Evolutionary conservation across 805 yeast species (phyloP).

Genomic region (Cyberlindnera japonica): DNA sequence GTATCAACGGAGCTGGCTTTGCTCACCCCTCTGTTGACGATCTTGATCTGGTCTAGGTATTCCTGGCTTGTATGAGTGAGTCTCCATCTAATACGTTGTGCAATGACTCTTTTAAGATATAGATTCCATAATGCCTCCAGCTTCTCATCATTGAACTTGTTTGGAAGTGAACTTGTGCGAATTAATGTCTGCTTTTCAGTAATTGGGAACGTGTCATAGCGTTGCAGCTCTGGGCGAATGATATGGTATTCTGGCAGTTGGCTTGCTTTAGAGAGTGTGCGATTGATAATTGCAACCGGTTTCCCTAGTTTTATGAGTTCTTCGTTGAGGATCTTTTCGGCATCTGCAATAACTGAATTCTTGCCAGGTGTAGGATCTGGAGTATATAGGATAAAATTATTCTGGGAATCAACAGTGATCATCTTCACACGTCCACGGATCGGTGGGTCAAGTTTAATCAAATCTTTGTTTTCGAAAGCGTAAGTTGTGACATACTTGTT

Average conservation of each 20-base stretch:
- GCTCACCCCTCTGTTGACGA: conserved; percentile 10
- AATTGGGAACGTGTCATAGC: conserved; percentile 18
- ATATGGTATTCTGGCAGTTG: conserved; percentile 13
- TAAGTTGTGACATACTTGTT: conserved; percentile 18
- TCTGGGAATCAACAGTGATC: conserved; percentile 26
- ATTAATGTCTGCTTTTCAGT: conserved; percentile 6
- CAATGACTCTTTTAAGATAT: conserved; percentile 31
- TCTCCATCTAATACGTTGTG: conserved; percentile 32
- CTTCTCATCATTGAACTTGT: conserved; percentile 11
- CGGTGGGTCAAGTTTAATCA: conserved; percentile 16
- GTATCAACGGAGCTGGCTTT: conserved; percentile 25
- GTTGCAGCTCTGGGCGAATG: conserved; percentile 13
- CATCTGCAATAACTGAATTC: conserved; percentile 21
- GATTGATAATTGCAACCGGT: conserved; percentile 9
- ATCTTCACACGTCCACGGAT: conserved; percentile 13
- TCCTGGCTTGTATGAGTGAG: conserved; percentile 18
- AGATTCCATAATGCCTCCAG: conserved; percentile 31
- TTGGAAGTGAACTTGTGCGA: conserved; percentile 25
- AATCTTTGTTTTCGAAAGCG: conserved; percentile 9
- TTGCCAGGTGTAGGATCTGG: conserved; percentile 21
- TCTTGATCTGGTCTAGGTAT: conserved; percentile 4
- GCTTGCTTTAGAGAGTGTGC: background rate
- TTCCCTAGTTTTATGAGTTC: conserved; percentile 21
- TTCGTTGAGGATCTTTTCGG: conserved; percentile 22
- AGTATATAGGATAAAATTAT: conserved; percentile 25